Base-by-base conservation (phyloP, 2,329 filamentous ascomycete genomes). In the Epichloe sylvatica region DNA sequence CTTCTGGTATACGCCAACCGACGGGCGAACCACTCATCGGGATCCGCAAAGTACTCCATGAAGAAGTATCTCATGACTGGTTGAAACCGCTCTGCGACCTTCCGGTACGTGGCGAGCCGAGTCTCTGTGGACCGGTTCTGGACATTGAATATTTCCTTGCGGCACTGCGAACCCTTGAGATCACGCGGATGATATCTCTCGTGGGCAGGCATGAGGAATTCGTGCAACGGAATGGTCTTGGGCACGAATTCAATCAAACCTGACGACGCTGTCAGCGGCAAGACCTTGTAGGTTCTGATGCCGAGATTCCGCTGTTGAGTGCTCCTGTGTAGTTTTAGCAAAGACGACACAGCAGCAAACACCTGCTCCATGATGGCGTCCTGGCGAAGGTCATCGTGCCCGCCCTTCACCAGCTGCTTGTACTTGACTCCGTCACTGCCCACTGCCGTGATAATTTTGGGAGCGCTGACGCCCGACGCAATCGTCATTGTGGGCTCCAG, bases 331-430 rank as follows among this genome's bases (percentile, higher is more conserved):
- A 86, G 83, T 62, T 86, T 86, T 25, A 99, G 73, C 21, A 98
- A 78, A 47, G 86, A 86, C 51, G 89, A 97, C 21, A 96, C 92
- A 66, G 94, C 89, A 51, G 90, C 87, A 64, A 98, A 99, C 1
- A 98, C 92, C 67, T 99, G 92, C 66, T 98, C 94, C 94, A 99
- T 99, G 72, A 81, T 98, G 42, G 91, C 88, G 61, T 99, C 92
- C 69, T 98, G 92, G 8, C 94, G 85, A 12, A 99, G 76, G 62
- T 98, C 91, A 64, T 98, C 92, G 61, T 91, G 91, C 17, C 92
- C 90, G 54, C 89, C 89, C 73, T 98, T 98, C 62, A 95, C 86
- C 53, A 98, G 73, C 67, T 96, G 89, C 64, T 86, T 95, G 69
- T 90, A 95, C 36, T 75, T 77, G 50, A 75, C 70, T 6, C 92